Evolutionary conservation across 2,329 filamentous ascomycete genomes (phyloP), one percentile per base, ranked within the genome.

Genomic region (Sclerotinia spermophila): DNA sequence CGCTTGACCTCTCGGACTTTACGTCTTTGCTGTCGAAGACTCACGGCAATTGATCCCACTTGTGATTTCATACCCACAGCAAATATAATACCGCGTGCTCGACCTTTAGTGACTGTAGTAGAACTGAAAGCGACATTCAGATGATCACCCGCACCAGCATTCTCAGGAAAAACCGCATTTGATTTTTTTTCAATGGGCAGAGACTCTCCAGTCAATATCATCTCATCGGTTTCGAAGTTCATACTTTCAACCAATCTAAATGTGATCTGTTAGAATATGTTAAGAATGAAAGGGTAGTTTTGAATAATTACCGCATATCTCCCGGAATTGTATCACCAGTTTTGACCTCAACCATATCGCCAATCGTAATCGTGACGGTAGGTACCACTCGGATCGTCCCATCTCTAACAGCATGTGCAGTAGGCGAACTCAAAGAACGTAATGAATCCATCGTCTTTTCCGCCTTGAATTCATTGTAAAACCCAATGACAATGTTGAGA

Each of bases 41-140:
- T 82, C 71, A 82, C 82, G 2, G 89, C 89, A 72, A 92, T 92
- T 53, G 86, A 86, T 51, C 88, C 88, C 64, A 90, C 87, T 77
- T 89, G 87, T 40, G 87, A 90, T 73, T 82, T 80, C 83, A 87
- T 87, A 27, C 84, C 88, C 27, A 86, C 89, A 27, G 85, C 85
- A 74, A 87, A 85, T 19, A 89, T 86, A 69, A 90, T 84, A 69
- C 87, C 88, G 44, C 82, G 84, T 30, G 85, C 88, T 68, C 88
- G 85, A 64, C 88, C 88, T 72, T 88, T 86, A 19, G 86, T 89
- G 66, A 90, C 86, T 17, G 85, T 87, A 55, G 86, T 87, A 38
- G 86, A 88, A 75, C 86, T 87, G 78, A 86, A 90, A 2, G 85
- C 86, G 62, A 90, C 82, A 75, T 90, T 90, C 64, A 87, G 82